Percentiles rank a stretch among this genome's conserved stretches.
Evolutionary conservation across 768 basidiomycete species (phyloP).

Genomic region (Hemileccinum impolitum): DNA sequence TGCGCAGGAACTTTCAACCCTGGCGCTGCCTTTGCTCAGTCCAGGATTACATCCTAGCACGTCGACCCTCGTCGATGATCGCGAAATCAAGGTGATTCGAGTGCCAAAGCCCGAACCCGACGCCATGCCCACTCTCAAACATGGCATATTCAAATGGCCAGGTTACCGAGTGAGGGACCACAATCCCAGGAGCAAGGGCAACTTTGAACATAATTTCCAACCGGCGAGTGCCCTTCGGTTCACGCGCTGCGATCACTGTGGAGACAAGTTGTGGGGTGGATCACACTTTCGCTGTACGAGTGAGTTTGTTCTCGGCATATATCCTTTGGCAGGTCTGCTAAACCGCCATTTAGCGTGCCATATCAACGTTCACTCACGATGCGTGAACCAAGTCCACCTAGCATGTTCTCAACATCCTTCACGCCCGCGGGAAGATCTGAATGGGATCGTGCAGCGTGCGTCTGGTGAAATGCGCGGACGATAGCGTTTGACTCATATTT

Average conservation of each 20-base stretch:
- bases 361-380: slow-evolving; percentile 84
- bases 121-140: slow-evolving; percentile 50
- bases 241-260: slow-evolving; percentile 91
- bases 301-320: slow-evolving; percentile 39
- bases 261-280: slow-evolving; percentile 99
- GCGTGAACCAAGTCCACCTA: slow-evolving; percentile 62
- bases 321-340: not conserved
- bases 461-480: slow-evolving; percentile 1
- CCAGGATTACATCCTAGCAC: slow-evolving; percentile 19
- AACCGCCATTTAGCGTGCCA: slow-evolving; percentile 59
- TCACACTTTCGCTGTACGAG: slow-evolving; percentile 89
- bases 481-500: slow-evolving; percentile 17
- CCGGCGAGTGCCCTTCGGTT: slow-evolving; percentile 85
- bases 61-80: slow-evolving; percentile 25
- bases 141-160: slow-evolving; percentile 72
- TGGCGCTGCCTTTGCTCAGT: slow-evolving; percentile 14
- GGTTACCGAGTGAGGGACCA: slow-evolving; percentile 52
- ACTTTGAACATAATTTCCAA: slow-evolving; percentile 80
- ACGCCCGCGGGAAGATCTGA: slow-evolving; percentile 30
- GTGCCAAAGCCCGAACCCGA: slow-evolving; percentile 28
- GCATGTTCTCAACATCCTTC: slow-evolving; percentile 58
- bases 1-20: slow-evolving; percentile 5
- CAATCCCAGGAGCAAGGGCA: slow-evolving; percentile 38
- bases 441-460: slow-evolving; percentile 22
- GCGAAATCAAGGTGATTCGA: slow-evolving; percentile 26